Percentiles rank a stretch among this genome's conserved stretches.
phyloP scores from a whole-genome alignment of 495 filamentous ascomycete genomes.

The Aspergillus baeticus region DNA sequence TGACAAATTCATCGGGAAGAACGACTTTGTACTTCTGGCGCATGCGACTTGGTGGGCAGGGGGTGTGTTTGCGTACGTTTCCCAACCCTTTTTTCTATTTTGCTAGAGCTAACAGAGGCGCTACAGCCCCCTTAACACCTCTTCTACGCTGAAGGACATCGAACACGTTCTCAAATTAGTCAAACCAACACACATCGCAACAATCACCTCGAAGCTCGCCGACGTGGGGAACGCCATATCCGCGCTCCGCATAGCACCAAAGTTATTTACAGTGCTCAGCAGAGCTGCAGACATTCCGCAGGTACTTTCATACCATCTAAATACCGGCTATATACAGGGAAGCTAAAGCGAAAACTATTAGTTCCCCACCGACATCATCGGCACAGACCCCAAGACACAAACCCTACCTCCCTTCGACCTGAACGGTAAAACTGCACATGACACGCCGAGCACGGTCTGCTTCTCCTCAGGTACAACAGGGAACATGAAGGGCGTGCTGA shows the following conservation, averaged over 20 bases:
- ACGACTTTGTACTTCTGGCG: conserved; percentile 3
- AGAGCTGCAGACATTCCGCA: not conserved
- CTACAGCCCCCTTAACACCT: too few species aligned
- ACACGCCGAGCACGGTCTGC: conserved; percentile 3
- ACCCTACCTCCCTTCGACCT: not conserved
- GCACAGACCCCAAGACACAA: not conserved
- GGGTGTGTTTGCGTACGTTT: conserved; percentile 1
- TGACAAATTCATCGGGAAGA: not conserved
- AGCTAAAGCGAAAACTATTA: not conserved
- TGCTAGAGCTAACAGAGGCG: not conserved
- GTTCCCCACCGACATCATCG: conserved; percentile 3
- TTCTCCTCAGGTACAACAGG: conserved; percentile 6
- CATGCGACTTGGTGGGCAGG: conserved; percentile 4
- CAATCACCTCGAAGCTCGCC: not conserved
- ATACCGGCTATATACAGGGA: too few species aligned
- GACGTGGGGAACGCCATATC: not conserved
- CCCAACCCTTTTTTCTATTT: not conserved
- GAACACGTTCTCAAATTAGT: not conserved
- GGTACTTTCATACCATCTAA: too few species aligned
- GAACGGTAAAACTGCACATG: not conserved
- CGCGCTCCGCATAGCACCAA: not conserved
- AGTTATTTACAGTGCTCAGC: not conserved
- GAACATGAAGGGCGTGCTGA: conserved; percentile 5
- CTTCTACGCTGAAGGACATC: conserved; percentile 1
- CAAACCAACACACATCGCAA: not conserved